Evolutionary conservation across 768 basidiomycete species (phyloP), one percentile per base, ranked within the genome.

Genomic region (Leucogyrophana mollusca): DNA sequence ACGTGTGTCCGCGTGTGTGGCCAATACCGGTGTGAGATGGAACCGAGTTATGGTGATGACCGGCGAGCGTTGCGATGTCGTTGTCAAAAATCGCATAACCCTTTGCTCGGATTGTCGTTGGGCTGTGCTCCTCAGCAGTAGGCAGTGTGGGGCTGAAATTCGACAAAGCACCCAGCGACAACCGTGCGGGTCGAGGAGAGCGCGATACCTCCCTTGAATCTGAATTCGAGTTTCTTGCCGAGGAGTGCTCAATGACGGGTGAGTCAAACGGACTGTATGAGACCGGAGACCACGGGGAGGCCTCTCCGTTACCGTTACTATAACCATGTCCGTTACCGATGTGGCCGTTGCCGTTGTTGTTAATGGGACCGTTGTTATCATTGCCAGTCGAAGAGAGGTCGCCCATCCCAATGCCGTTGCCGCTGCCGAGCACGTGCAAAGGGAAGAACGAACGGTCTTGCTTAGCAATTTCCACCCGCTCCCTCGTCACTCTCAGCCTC

Each of bases 401-500:
- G 21, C 23, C 8, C 59, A 53, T 2, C 40, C 36, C 20, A 56
- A 52, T 13, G 39, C 27, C 1, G 27, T 45, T 23, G 1, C 40
- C n/a, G 35, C 39, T n/a, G 40, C 40, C 24, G 23, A 45, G 17
- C 18, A 56, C 60, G 38, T 57, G 55, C 55, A 64, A 56, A 25
- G 56, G 64, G 45, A 63, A 63, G 53, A 70, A 64, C 39, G 59
- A 61, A 43, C 68, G 68, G 43, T 71, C 72, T 42, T 77, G 71
- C 59, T 65, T 76, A 47, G 70, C 60, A 39, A 70, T 67, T 55
- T 82, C 80, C 23, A 76, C 80, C 41, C 73, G 77, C 52, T 83
- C 82, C 54, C 79, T 80, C 30, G 80, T 72, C n/a, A 65, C 60
- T 51, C 66, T 73, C 46, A 94, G 67, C 45, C 73, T 73, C 52